Conservation (phyloP, 257 asterid species). For the Jacaranda copaia region DNA sequence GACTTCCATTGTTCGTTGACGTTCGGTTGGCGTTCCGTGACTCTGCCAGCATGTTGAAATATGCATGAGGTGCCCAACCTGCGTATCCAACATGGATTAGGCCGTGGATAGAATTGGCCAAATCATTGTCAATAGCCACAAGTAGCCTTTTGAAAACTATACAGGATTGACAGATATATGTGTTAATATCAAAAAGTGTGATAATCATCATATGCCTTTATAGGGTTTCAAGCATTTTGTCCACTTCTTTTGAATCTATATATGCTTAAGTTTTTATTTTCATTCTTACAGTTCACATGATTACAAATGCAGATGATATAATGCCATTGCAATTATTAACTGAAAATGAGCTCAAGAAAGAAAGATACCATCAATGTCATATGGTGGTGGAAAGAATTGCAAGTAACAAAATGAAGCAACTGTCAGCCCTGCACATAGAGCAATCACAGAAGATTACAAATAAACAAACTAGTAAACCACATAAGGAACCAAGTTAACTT, state of each 20-base stretch:
- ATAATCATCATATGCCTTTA: too few relatives aligned
- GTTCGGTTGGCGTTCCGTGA: conserved; percentile 49
- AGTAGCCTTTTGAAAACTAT: not conserved
- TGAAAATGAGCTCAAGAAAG: conserved; percentile 13
- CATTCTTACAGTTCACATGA: not conserved
- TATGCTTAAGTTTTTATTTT: not conserved
- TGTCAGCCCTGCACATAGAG: conserved; percentile 66
- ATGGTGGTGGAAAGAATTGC: conserved; percentile 95
- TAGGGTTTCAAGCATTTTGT: not conserved
- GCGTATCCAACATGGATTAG: conserved; percentile 34
- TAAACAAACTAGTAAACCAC: conserved; percentile 12
- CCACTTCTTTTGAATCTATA: not conserved
- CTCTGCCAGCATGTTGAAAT: conserved; percentile 80
- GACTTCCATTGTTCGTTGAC: conserved; percentile 41
- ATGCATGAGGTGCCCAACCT: conserved; percentile 98
- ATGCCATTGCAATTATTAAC: not conserved
- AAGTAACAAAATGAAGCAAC: conserved; percentile 89
- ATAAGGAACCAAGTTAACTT: conserved; percentile 11
- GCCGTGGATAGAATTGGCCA: not conserved
- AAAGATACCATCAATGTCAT: conserved; percentile 74
- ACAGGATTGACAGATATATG: not conserved
- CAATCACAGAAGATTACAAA: conserved; percentile 35
- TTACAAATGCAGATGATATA: not conserved
- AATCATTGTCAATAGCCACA: not conserved
- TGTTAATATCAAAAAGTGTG: too few relatives aligned